phyloP scores from a whole-genome alignment of 805 yeast species.

The Tetrapisispora namnaoensis region DNA sequence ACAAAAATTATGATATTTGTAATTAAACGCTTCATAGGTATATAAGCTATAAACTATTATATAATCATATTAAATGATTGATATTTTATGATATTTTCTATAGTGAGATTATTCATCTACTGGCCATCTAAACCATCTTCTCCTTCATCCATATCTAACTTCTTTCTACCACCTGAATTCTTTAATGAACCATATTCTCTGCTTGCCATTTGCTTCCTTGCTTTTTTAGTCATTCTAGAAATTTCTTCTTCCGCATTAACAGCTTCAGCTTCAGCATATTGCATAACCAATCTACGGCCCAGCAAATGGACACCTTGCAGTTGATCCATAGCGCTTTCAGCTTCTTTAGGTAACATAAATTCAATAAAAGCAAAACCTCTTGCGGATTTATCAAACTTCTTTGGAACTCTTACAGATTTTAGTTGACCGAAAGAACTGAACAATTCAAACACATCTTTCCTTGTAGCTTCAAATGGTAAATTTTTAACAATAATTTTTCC shows the following conservation, averaged over 20 bases:
- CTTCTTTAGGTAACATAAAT: constrained; percentile 77
- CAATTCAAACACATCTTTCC: constrained; percentile 85
- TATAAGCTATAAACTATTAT: not conserved
- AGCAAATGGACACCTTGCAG: constrained; percentile 92
- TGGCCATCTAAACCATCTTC: constrained; percentile 21
- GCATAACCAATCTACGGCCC: constrained; percentile 90
- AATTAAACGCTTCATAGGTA: not conserved
- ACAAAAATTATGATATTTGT: constrained; percentile 43
- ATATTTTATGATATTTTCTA: no score
- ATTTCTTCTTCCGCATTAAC: constrained; percentile 84
- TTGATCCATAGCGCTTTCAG: constrained; percentile 88
- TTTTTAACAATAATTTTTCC: constrained; percentile 89
- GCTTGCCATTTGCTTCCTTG: constrained; percentile 68
- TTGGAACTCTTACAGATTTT: constrained; percentile 90
- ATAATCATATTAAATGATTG: not conserved
- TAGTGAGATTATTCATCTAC: not conserved
- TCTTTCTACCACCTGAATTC: constrained; percentile 65
- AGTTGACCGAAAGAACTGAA: constrained; percentile 92
- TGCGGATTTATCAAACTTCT: constrained; percentile 88
- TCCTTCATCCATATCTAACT: constrained; percentile 44
- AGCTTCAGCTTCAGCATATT: constrained; percentile 77
- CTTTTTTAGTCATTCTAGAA: constrained; percentile 80
- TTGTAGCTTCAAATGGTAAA: constrained; percentile 90
- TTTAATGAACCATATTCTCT: constrained; percentile 64
- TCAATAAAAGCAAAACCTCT: constrained; percentile 98